A percentile compares a stretch with the other conserved stretches of the same genome.
phyloP scores from a whole-genome alignment of 768 basidiomycete species.

The Asterophora lycoperdoides region DNA sequence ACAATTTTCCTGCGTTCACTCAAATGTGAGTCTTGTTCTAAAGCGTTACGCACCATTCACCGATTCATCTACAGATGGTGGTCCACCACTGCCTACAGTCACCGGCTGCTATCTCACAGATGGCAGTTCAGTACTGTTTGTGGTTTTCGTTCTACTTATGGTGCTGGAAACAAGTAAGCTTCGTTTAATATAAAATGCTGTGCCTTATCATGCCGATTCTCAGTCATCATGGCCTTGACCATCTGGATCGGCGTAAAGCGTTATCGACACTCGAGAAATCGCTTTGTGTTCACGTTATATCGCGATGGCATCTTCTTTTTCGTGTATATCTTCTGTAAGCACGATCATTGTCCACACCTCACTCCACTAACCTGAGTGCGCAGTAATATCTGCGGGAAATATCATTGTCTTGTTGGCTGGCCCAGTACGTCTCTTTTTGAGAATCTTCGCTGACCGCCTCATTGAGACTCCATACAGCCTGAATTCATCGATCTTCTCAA shows the following conservation, averaged over 20 bases:
- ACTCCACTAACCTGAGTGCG: neutral
- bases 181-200: neutral
- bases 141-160: conserved; percentile 6
- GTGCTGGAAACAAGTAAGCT: conserved; percentile 3
- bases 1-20: conserved; percentile 2
- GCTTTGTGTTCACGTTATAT: conserved; percentile 18
- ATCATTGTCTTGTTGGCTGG: conserved; percentile 15
- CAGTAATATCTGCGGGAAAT: conserved; percentile 16
- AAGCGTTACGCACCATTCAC: neutral
- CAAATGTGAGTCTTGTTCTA: neutral
- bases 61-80: neutral
- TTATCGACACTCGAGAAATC: conserved; percentile 18
- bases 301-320: conserved; percentile 24
- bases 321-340: conserved; percentile 20
- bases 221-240: conserved; percentile 23
- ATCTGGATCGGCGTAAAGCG: conserved; percentile 20
- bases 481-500: conserved; percentile 19
- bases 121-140: conserved; percentile 5
- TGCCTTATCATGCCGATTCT: neutral
- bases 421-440: conserved; percentile 7
- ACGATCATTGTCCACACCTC: neutral
- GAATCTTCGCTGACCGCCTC: neutral
- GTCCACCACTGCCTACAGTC: conserved; percentile 6
- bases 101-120: conserved; percentile 6
- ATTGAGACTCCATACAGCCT: neutral